Percentiles rank a stretch among this genome's conserved stretches.
phyloP scores from a whole-genome alignment of 2,329 filamentous ascomycete species.

The Colletotrichum magnum region DNA sequence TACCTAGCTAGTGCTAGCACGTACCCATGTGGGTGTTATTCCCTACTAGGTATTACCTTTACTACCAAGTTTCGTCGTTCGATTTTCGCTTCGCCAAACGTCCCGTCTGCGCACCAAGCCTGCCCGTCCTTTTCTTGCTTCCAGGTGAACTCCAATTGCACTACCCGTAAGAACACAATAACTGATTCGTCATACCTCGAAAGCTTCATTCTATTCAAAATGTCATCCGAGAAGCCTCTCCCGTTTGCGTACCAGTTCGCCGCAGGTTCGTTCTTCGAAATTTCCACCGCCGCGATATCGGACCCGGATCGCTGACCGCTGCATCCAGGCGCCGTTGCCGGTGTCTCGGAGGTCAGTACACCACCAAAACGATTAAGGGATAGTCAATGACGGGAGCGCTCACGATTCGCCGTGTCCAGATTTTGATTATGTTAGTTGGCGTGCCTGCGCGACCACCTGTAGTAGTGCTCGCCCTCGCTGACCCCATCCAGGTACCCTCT shows the following conservation, averaged over 20 bases:
- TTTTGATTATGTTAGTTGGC: conserved; percentile 82
- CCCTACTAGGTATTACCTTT: too few species aligned
- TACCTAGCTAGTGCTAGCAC: not conserved
- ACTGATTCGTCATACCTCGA: not conserved
- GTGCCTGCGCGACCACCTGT: conserved; percentile 19
- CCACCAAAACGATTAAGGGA: not conserved
- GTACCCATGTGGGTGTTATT: too few species aligned
- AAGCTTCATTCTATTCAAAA: conserved; percentile 54
- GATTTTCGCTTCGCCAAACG: conserved; percentile 36
- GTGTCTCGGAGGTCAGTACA: conserved; percentile 90
- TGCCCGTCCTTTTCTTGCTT: conserved; percentile 10
- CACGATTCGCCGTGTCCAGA: conserved; percentile 66
- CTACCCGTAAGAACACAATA: conserved; percentile 2
- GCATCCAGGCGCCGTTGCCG: conserved; percentile 85
- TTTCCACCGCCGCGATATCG: conserved; percentile 42
- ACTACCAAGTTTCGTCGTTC: conserved; percentile 19
- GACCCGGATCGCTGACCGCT: conserved; percentile 46
- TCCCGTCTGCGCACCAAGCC: conserved; percentile 24
- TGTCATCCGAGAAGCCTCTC: conserved; percentile 81
- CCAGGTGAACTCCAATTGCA: conserved; percentile 30
- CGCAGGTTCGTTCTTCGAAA: conserved; percentile 74
- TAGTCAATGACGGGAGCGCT: conserved; percentile 44
- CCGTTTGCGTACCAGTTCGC: conserved; percentile 96
- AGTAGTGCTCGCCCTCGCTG: conserved; percentile 41
- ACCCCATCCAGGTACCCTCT: conserved; percentile 85